Conservation (phyloP, 148 eudicot species). For the Fallopia convolvulus region DNA sequence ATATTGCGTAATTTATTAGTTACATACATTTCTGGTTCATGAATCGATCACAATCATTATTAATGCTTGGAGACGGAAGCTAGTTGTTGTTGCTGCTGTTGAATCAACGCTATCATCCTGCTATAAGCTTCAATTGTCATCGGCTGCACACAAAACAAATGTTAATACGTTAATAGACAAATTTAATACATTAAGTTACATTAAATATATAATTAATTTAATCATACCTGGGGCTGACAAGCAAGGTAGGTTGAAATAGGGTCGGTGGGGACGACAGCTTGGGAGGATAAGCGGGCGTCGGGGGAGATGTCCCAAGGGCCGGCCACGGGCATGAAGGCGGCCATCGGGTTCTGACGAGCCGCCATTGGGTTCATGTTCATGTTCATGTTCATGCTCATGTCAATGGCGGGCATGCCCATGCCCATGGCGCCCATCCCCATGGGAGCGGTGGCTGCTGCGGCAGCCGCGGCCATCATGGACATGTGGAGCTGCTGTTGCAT, state of each 20-base stretch:
- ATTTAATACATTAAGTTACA: too few species aligned
- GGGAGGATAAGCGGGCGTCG: constrained; percentile 18
- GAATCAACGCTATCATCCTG: constrained; percentile 63
- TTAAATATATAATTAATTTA: too few species aligned
- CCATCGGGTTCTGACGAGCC: constrained; percentile 28
- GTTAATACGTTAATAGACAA: neutral
- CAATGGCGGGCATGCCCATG: constrained; percentile 30
- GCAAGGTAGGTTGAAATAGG: constrained; percentile 10
- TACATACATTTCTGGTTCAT: neutral
- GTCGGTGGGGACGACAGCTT: neutral
- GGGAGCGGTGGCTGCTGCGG: constrained; percentile 11
- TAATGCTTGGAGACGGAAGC: constrained; percentile 7
- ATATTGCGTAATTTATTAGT: neutral
- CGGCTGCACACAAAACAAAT: constrained; percentile 32
- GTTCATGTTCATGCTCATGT: constrained; percentile 19
- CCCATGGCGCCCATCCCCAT: constrained; percentile 10
- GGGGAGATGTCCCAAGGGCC: constrained; percentile 37
- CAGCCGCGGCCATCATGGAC: constrained; percentile 52
- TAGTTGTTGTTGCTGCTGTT: constrained; percentile 32
- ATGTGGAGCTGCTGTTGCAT: constrained; percentile 62
- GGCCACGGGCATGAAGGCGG: constrained; percentile 29
- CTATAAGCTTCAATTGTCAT: constrained; percentile 66
- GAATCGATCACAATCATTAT: neutral
- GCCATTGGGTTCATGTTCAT: constrained; percentile 10
- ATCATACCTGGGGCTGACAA: neutral